Conservation (phyloP, 768 basidiomycete species). For the Sporobolomyces roseus region DNA sequence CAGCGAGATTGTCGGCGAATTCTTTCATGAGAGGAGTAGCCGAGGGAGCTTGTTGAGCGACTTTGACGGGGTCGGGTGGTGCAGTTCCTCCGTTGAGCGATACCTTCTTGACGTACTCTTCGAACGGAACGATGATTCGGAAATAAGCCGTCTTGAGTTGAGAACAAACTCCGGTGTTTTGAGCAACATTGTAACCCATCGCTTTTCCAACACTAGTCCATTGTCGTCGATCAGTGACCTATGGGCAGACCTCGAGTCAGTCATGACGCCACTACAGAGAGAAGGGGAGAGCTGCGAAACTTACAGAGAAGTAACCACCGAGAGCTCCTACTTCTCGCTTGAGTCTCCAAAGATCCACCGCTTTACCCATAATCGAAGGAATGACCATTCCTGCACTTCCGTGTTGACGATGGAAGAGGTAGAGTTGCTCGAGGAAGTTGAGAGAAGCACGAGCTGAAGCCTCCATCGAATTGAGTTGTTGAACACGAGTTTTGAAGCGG, state of each 20-base stretch:
- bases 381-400: slow-evolving; percentile 85
- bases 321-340: slow-evolving; percentile 83
- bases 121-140: slow-evolving; percentile 91
- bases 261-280: background rate
- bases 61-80: slow-evolving; percentile 36
- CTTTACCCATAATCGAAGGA: slow-evolving; percentile 86
- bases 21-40: slow-evolving; percentile 29
- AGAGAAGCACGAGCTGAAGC: slow-evolving; percentile 93
- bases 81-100: slow-evolving; percentile 19
- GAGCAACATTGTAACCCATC: slow-evolving; percentile 76
- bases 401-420: slow-evolving; percentile 93
- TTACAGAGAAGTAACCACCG: slow-evolving; percentile 82
- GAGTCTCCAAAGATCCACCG: slow-evolving; percentile 87
- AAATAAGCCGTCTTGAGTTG: slow-evolving; percentile 86
- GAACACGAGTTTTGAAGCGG: slow-evolving; percentile 91
- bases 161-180: slow-evolving; percentile 63
- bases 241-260: background rate
- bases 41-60: slow-evolving; percentile 6
- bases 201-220: slow-evolving; percentile 83
- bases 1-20: slow-evolving; percentile 15
- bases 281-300: slow-evolving; percentile 45
- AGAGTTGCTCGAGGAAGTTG: slow-evolving; percentile 94
- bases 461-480: slow-evolving; percentile 92
- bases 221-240: slow-evolving; percentile 79
- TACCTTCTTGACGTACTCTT: slow-evolving; percentile 59